Evolutionary conservation across 78 protist genomes (phyloP).

Genomic region (Speleostelium caveatum): DNA sequence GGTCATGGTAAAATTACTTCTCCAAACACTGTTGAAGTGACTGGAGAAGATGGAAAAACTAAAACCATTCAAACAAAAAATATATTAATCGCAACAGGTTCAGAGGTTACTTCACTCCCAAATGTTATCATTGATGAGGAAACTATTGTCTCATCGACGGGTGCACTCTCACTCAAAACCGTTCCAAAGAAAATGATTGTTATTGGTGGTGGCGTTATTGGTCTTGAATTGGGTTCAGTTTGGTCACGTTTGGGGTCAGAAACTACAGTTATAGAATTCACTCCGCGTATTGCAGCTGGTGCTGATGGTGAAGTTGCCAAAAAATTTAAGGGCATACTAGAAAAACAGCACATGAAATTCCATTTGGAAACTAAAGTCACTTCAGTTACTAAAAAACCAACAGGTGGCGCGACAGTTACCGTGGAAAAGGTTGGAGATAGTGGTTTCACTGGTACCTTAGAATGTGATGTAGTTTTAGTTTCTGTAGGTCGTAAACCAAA

Average conservation of each 20-base stretch:
- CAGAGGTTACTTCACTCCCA: constrained; percentile 91
- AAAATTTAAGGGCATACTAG: constrained; percentile 82
- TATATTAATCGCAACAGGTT: constrained; percentile 98
- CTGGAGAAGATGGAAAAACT: constrained; percentile 76
- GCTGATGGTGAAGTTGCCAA: constrained; percentile 88
- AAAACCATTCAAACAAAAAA: constrained; percentile 87
- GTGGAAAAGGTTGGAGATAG: constrained; percentile 85
- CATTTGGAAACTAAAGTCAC: constrained; percentile 91
- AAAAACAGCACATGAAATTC: constrained; percentile 94
- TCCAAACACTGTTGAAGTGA: constrained; percentile 83
- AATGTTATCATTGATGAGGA: constrained; percentile 91
- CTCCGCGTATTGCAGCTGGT: constrained; percentile 91
- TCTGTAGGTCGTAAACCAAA: constrained; percentile 97
- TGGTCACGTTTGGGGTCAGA: constrained; percentile 98
- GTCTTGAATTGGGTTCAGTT: constrained; percentile 99
- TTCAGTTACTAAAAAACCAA: constrained; percentile 20
- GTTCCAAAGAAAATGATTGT: constrained; percentile 97
- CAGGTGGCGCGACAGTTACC: constrained; percentile 73
- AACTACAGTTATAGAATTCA: constrained; percentile 97
- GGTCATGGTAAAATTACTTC: constrained; percentile 90
- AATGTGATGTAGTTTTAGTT: constrained; percentile 95
- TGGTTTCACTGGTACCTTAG: constrained; percentile 41
- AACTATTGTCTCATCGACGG: constrained; percentile 95
- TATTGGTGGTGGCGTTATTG: constrained; percentile 99
- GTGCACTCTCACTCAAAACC: constrained; percentile 92